Percentiles rank a stretch among this genome's conserved stretches.
Conservation (phyloP, 305 asterid species). For the Solanum chacoense region DNA sequence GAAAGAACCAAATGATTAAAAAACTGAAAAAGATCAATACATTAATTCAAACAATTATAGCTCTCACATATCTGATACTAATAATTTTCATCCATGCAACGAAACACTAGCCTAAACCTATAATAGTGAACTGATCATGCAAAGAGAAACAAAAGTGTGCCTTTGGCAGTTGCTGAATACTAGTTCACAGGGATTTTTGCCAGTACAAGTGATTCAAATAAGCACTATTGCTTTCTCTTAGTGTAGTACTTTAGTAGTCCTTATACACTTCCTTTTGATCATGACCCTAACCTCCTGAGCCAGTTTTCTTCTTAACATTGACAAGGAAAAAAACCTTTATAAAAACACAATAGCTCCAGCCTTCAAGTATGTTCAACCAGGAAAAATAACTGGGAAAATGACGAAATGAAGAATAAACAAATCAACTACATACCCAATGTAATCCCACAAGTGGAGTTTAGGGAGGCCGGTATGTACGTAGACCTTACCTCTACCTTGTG, state of each 20-base stretch:
- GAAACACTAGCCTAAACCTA: not conserved
- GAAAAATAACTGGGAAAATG: not conserved
- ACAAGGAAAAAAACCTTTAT: not conserved
- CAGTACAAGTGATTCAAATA: not conserved
- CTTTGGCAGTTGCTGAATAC: not conserved
- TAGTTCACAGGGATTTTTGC: not conserved
- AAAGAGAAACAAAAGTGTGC: not conserved
- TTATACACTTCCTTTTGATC: not conserved
- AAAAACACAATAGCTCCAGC: not conserved
- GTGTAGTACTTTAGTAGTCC: not conserved
- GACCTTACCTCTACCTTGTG: not conserved
- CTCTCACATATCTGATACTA: not conserved
- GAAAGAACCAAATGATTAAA: not conserved
- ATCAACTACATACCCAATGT: not conserved
- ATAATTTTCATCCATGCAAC: not conserved
- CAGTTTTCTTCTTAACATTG: not conserved
- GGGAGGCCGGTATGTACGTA: not conserved
- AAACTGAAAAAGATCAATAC: not conserved
- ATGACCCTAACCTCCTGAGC: not conserved
- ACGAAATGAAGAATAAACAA: not conserved
- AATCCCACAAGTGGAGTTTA: not conserved
- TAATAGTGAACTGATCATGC: not conserved
- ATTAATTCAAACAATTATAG: not conserved
- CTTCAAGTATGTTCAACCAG: not conserved
- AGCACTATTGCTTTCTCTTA: not conserved